Evolutionary conservation across 2,329 filamentous ascomycete species (phyloP).

Genomic region (Ilyonectria mors-panacis): DNA sequence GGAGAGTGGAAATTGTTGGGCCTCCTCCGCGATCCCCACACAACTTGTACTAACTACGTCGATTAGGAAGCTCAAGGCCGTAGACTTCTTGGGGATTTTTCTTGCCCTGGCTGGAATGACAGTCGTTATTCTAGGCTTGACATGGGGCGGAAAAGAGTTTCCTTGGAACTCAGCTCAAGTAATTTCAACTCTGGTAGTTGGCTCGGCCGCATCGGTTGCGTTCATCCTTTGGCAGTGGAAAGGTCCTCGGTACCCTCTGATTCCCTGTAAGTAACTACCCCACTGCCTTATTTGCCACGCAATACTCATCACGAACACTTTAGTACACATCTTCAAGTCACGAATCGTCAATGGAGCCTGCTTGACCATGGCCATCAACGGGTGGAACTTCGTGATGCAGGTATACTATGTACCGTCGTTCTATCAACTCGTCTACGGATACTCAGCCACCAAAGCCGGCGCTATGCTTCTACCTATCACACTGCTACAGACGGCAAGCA

Average conservation of each 20-base stretch:
- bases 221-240: conserved; percentile 70
- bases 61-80: conserved; percentile 61
- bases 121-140: conserved; percentile 64
- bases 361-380: conserved; percentile 71
- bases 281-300: too few species aligned
- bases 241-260: conserved; percentile 63
- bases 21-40: background rate
- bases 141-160: conserved; percentile 74
- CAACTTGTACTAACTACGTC: background rate
- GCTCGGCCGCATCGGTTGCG: conserved; percentile 59
- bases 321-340: conserved; percentile 68
- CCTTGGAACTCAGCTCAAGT: conserved; percentile 70
- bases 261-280: conserved; percentile 55
- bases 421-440: conserved; percentile 62
- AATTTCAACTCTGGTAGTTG: conserved; percentile 68
- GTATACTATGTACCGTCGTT: conserved; percentile 64
- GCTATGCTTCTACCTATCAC: conserved; percentile 60
- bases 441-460: conserved; percentile 58
- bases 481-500: conserved; percentile 62
- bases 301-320: conserved; percentile 27
- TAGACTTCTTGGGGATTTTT: conserved; percentile 65
- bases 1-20: conserved; percentile 64
- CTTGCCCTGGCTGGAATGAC: conserved; percentile 63
- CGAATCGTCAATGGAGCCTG: conserved; percentile 69
- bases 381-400: conserved; percentile 73